phyloP scores from a whole-genome alignment of 2,329 filamentous ascomycete species.

The Penicillium decumbens region DNA sequence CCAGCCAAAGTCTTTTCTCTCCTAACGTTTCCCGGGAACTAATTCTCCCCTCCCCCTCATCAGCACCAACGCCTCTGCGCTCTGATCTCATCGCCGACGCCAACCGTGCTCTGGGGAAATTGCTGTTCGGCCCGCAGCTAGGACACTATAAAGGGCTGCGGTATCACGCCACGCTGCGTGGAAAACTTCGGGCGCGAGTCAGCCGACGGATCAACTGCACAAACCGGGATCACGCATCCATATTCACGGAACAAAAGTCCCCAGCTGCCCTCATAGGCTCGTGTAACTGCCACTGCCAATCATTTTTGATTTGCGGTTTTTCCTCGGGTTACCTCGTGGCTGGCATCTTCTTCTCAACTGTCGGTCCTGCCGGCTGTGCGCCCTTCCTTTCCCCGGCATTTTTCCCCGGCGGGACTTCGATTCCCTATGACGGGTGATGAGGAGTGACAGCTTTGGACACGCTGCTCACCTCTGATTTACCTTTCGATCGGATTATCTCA shows the following conservation, averaged over 20 bases:
- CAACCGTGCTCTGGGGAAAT: slow-evolving; percentile 11
- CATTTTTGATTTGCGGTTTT: slow-evolving; percentile 5
- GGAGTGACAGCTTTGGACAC: slow-evolving; percentile 10
- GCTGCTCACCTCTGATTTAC: slow-evolving; percentile 3
- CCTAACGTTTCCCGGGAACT: not conserved
- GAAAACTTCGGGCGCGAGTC: slow-evolving; percentile 9
- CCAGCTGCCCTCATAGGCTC: slow-evolving; percentile 2
- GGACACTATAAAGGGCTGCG: slow-evolving; percentile 4
- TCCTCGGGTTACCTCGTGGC: slow-evolving; percentile 8
- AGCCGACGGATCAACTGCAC: slow-evolving; percentile 7
- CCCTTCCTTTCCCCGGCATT: slow-evolving; percentile 1
- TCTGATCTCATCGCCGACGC: slow-evolving; percentile 11
- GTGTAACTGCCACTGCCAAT: slow-evolving; percentile 15
- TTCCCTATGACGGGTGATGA: slow-evolving; percentile 18
- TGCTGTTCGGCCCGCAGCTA: slow-evolving; percentile 13
- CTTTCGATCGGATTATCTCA: slow-evolving; percentile 3
- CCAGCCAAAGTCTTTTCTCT: not conserved
- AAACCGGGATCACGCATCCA: slow-evolving; percentile 4
- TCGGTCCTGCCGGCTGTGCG: not conserved
- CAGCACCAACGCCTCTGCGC: slow-evolving; percentile 2
- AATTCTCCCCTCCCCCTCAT: not conserved
- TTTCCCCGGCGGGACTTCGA: not conserved
- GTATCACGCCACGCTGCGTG: slow-evolving; percentile 9
- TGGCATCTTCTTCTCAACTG: slow-evolving; percentile 8
- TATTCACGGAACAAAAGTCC: slow-evolving; percentile 3